Conservation (phyloP, 352 stramenopile species). For the Vaucheria bursata region DNA sequence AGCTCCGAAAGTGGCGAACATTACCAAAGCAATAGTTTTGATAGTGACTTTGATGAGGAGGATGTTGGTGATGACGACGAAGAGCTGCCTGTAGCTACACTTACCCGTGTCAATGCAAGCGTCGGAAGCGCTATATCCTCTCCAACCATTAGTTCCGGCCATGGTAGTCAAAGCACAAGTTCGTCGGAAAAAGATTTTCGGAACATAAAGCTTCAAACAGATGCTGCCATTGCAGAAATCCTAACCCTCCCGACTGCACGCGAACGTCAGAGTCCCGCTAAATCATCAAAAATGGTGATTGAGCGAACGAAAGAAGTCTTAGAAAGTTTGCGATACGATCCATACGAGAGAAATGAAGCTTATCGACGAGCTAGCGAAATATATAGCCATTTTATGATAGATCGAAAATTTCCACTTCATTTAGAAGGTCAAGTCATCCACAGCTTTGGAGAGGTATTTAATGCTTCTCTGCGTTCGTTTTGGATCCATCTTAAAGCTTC, state of each 20-base stretch:
- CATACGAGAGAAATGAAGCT: neutral
- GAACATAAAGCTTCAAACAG: neutral
- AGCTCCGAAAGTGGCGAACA: neutral
- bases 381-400: neutral
- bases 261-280: neutral
- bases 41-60: neutral
- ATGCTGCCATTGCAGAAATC: neutral
- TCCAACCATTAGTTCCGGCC: neutral
- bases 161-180: neutral
- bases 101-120: neutral
- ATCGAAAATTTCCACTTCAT: neutral
- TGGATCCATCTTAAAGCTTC: neutral
- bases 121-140: neutral
- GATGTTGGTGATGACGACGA: neutral
- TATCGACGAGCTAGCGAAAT: neutral
- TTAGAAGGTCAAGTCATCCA: neutral
- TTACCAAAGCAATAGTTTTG: neutral
- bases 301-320: neutral
- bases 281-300: neutral
- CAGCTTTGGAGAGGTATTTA: neutral
- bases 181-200: neutral
- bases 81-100: conserved; percentile 2
- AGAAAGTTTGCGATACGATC: neutral
- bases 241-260: neutral
- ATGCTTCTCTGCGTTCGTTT: neutral